Evolutionary conservation across 1,139 yeast genomes (phyloP).

Genomic region (Zygosaccharomyces sapae): DNA sequence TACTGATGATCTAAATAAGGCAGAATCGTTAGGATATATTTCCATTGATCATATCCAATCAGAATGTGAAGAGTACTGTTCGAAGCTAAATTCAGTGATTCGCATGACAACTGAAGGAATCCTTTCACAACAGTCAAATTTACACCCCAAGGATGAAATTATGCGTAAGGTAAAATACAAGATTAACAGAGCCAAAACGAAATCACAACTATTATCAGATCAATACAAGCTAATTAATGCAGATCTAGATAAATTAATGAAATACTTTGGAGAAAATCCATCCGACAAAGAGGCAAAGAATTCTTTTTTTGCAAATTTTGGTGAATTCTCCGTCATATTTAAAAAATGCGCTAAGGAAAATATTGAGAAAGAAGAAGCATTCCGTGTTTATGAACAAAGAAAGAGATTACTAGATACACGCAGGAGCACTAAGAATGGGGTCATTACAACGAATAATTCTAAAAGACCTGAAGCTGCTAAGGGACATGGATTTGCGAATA

Average conservation of each 20-base stretch:
- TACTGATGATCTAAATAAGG: conserved; percentile 67
- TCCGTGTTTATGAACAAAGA: conserved; percentile 65
- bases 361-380: conserved; percentile 72
- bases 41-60: conserved; percentile 71
- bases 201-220: conserved; percentile 51
- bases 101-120: conserved; percentile 65
- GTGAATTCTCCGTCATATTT: conserved; percentile 69
- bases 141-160: conserved; percentile 79
- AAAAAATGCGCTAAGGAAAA: conserved; percentile 76
- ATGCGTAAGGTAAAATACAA: conserved; percentile 51
- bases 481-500: neutral
- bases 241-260: conserved; percentile 61
- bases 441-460: neutral
- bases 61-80: conserved; percentile 64
- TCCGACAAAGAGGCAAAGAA: conserved; percentile 57
- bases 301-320: conserved; percentile 67
- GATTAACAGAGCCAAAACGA: conserved; percentile 55
- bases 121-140: conserved; percentile 57
- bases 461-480: neutral
- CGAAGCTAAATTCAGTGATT: conserved; percentile 50
- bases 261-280: conserved; percentile 78
- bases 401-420: conserved; percentile 55
- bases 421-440: conserved; percentile 20
- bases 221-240: conserved; percentile 53
- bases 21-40: conserved; percentile 60